Evolutionary conservation across 139 green algal genomes (phyloP).

Genomic region (Haematococcus sp.): DNA sequence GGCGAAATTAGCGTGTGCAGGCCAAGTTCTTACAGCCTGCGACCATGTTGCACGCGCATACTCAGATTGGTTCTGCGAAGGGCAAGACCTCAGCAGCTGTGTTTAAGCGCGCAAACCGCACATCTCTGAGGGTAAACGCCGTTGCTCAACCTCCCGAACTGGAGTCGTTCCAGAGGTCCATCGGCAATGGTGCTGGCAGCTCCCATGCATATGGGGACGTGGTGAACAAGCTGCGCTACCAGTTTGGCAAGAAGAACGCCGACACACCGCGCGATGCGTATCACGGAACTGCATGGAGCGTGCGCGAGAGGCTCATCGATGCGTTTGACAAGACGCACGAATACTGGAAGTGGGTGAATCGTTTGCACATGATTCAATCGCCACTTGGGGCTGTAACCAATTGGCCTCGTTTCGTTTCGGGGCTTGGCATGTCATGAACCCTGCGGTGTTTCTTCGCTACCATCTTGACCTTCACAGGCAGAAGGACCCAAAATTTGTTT

Average conservation of each 20-base stretch:
- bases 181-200: background rate
- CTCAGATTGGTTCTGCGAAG: too few relatives aligned
- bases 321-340: slow-evolving; percentile 78
- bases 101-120: too few relatives aligned
- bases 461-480: slow-evolving; percentile 28
- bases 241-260: slow-evolving; percentile 26
- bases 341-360: slow-evolving; percentile 59
- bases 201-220: slow-evolving; percentile 22
- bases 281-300: slow-evolving; percentile 61
- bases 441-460: too few relatives aligned
- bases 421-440: background rate
- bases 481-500: slow-evolving; percentile 90
- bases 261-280: slow-evolving; percentile 47
- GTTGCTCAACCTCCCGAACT: slow-evolving; percentile 1
- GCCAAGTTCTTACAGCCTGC: too few relatives aligned
- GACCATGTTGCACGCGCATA: too few relatives aligned
- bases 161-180: background rate
- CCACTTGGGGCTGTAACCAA: background rate
- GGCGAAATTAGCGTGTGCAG: too few relatives aligned
- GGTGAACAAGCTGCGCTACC: slow-evolving; percentile 33
- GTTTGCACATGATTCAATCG: background rate
- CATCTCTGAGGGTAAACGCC: background rate
- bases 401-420: background rate
- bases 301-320: slow-evolving; percentile 85
- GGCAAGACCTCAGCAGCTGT: too few relatives aligned